These are phyloP conservation scores for Danielia oregonensis DNA, from an alignment of 805 yeast genomes.

Conservation along the genomic window DNA sequence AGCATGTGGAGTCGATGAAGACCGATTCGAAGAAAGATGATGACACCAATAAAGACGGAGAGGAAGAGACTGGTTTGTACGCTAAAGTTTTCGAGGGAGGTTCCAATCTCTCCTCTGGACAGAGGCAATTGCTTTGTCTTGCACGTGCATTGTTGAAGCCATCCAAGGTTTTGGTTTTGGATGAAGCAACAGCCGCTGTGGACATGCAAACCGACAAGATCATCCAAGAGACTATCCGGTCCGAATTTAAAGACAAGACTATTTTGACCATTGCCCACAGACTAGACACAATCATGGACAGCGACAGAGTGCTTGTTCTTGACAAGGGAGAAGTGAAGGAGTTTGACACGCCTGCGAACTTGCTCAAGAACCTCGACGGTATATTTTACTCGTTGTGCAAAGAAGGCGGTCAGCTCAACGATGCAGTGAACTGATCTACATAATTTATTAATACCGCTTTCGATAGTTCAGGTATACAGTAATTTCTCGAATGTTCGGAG, in stretches of 20 bases:
- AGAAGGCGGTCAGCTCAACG: too few species aligned
- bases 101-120: constrained; percentile 83
- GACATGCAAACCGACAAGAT: constrained; percentile 20
- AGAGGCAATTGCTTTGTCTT: constrained; percentile 78
- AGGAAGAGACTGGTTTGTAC: constrained; percentile 14
- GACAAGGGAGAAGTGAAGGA: constrained; percentile 73
- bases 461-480: too few species aligned
- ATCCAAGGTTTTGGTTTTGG: constrained; percentile 71
- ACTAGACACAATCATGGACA: constrained; percentile 80
- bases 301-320: constrained; percentile 73
- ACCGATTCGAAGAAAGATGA: constrained; percentile 12
- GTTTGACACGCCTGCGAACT: constrained; percentile 62
- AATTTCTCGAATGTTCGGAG: too few species aligned
- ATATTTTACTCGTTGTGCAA: constrained; percentile 53
- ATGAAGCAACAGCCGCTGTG: constrained; percentile 68
- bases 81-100: constrained; percentile 63
- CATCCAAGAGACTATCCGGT: constrained; percentile 57
- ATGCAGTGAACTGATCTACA: too few species aligned
- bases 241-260: constrained; percentile 69
- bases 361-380: constrained; percentile 42
- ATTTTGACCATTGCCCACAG: constrained; percentile 89
- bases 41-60: too few species aligned
- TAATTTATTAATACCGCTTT: too few species aligned
- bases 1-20: constrained; percentile 22
- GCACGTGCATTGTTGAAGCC: constrained; percentile 75